Evolutionary conservation across 768 basidiomycete genomes (phyloP).

Genomic region (Mycena latifolia): DNA sequence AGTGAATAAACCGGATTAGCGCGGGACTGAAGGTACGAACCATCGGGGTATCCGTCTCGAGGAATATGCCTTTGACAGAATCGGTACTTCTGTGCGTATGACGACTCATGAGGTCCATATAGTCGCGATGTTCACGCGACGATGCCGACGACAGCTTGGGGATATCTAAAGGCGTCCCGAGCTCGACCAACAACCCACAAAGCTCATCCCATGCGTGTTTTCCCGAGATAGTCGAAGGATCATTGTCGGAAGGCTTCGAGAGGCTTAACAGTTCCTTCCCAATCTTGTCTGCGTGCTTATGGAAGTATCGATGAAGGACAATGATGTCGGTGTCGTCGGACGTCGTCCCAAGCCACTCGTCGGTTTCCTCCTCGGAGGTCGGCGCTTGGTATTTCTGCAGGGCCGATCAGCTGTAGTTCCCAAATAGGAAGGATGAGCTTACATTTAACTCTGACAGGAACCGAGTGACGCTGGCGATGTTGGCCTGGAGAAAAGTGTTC

Average conservation of each 20-base stretch:
- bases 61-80: conserved; percentile 76
- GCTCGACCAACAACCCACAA: conserved; percentile 83
- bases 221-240: conserved; percentile 67
- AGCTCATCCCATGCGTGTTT: conserved; percentile 89
- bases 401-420: neutral
- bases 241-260: conserved; percentile 72
- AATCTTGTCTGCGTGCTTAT: conserved; percentile 88
- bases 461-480: conserved; percentile 79
- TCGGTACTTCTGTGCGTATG: conserved; percentile 70
- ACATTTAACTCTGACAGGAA: conserved; percentile 85
- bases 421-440: conserved; percentile 37
- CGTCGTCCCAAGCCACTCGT: conserved; percentile 82
- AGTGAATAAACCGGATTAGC: conserved; percentile 7
- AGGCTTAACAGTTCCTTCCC: conserved; percentile 88
- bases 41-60: conserved; percentile 60
- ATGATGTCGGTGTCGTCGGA: conserved; percentile 88
- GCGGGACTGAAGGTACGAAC: conserved; percentile 47
- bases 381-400: conserved; percentile 51
- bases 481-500: conserved; percentile 79
- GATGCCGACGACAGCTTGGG: conserved; percentile 67
- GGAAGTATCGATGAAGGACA: conserved; percentile 86
- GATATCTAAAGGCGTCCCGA: conserved; percentile 76
- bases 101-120: conserved; percentile 74
- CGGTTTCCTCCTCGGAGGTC: conserved; percentile 68
- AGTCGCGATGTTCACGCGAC: conserved; percentile 71